Evolutionary conservation across 371 early-diverging fungal species (phyloP).

Genomic region (Mucor lusitanicus): DNA sequence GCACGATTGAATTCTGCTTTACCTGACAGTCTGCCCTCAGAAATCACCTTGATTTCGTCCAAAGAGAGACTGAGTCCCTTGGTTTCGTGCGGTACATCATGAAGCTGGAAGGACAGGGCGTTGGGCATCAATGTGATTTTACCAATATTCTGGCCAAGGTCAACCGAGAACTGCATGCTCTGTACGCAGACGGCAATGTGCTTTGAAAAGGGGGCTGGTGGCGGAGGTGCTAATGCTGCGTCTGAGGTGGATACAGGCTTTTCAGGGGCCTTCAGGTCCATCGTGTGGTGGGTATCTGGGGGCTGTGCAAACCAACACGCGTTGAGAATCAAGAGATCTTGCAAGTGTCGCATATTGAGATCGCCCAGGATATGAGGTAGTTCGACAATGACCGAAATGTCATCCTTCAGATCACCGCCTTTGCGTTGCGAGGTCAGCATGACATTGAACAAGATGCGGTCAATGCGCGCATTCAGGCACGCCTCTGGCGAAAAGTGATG

Average conservation of each 20-base stretch:
- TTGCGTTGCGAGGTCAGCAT: constrained; percentile 54
- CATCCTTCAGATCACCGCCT: constrained; percentile 39
- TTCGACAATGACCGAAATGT: constrained; percentile 63
- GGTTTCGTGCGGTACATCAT: constrained; percentile 49
- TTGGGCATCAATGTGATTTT: constrained; percentile 55
- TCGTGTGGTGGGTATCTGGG: background rate
- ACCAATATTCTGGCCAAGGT: constrained; percentile 81
- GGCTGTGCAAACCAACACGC: constrained; percentile 65
- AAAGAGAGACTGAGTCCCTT: constrained; percentile 43
- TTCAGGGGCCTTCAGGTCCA: background rate
- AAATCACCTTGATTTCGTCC: constrained; percentile 43
- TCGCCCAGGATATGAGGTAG: constrained; percentile 56
- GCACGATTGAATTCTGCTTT: constrained; percentile 39
- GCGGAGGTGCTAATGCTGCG: background rate
- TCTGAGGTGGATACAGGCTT: background rate
- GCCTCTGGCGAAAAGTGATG: constrained; percentile 86
- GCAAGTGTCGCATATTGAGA: constrained; percentile 78
- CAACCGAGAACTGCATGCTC: constrained; percentile 58
- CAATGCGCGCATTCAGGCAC: constrained; percentile 66
- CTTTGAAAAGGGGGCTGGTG: constrained; percentile 48
- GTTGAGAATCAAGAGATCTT: constrained; percentile 73
- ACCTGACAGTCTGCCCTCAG: constrained; percentile 67
- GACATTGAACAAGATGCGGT: constrained; percentile 60
- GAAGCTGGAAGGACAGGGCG: constrained; percentile 46
- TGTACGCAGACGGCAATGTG: constrained; percentile 55